Percentiles rank a stretch among this genome's conserved stretches.
phyloP scores from a whole-genome alignment of 768 basidiomycete species.

The Rhodotorula sphaerocarpa region DNA sequence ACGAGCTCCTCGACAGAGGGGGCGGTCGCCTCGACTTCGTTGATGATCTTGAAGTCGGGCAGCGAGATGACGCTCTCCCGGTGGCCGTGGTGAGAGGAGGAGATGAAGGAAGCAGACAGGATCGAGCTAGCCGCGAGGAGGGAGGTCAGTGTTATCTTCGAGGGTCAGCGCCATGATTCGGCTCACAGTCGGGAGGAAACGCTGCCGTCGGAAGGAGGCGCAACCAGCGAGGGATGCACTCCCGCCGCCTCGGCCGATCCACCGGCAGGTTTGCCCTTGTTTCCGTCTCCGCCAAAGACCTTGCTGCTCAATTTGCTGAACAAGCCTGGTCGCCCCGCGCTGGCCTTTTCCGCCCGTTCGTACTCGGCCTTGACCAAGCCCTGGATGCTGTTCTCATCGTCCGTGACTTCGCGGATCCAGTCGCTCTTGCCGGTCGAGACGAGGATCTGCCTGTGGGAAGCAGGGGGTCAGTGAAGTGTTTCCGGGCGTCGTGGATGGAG shows the following conservation, averaged over 20 bases:
- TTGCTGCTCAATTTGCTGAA: slow-evolving; percentile 24
- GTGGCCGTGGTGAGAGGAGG: slow-evolving; percentile 52
- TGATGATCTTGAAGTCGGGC: slow-evolving; percentile 81
- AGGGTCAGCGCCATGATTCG: background rate
- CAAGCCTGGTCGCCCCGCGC: slow-evolving; percentile 8
- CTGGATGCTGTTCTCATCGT: slow-evolving; percentile 63
- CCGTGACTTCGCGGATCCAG: slow-evolving; percentile 74
- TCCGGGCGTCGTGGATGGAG: no score
- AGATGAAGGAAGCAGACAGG: slow-evolving; percentile 29
- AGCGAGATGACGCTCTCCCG: slow-evolving; percentile 76
- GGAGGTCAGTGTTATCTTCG: background rate
- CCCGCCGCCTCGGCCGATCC: background rate
- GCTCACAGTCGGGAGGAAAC: slow-evolving; percentile 2
- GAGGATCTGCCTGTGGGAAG: slow-evolving; percentile 53
- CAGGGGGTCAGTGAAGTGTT: no score
- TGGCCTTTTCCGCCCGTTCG: slow-evolving; percentile 15
- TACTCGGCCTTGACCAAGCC: slow-evolving; percentile 48
- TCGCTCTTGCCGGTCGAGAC: slow-evolving; percentile 84
- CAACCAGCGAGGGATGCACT: slow-evolving; percentile 10
- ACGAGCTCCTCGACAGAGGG: slow-evolving; percentile 60
- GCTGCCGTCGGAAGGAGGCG: background rate
- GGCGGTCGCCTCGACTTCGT: slow-evolving; percentile 57
- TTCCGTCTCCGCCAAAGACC: slow-evolving; percentile 1
- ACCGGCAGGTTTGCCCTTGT: background rate
- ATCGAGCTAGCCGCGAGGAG: slow-evolving; percentile 5